These are phyloP conservation scores for Isoetes taiwanensis DNA, from an alignment of 75 land plant species.

Conservation along the genomic window DNA sequence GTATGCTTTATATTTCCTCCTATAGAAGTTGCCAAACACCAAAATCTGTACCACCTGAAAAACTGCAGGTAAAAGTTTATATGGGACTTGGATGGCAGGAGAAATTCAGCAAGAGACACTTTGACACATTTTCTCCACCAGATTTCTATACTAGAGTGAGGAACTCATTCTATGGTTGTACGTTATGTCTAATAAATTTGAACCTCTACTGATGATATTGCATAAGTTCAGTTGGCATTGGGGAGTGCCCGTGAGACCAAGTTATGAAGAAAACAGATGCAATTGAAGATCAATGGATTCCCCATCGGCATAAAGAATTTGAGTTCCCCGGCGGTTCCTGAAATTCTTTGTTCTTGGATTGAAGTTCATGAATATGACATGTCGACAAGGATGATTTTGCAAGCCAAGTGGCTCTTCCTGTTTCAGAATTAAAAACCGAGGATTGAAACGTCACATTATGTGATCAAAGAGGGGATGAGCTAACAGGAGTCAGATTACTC, in stretches of 20 bases:
- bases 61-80: conserved; percentile 51
- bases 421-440: conserved; percentile 49
- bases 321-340: conserved; percentile 59
- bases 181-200: background rate
- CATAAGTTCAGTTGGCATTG: conserved; percentile 53
- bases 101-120: conserved; percentile 46
- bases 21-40: too few species aligned
- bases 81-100: conserved; percentile 76
- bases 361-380: conserved; percentile 71
- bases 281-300: conserved; percentile 51
- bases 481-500: conserved; percentile 41
- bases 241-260: conserved; percentile 57
- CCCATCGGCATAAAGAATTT: conserved; percentile 60
- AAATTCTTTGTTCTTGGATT: conserved; percentile 51
- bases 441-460: conserved; percentile 48
- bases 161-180: background rate
- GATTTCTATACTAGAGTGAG: conserved; percentile 67
- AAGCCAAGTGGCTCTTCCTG: conserved; percentile 71
- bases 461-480: conserved; percentile 41
- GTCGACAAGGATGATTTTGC: conserved; percentile 61
- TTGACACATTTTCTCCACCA: conserved; percentile 76
- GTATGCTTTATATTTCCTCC: too few species aligned
- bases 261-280: conserved; percentile 44
- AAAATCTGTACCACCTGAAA: background rate
- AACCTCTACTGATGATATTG: background rate